These are phyloP conservation scores for Orbilia quercus DNA, from an alignment of 2,329 filamentous ascomycete genomes.

Conservation along the genomic window DNA sequence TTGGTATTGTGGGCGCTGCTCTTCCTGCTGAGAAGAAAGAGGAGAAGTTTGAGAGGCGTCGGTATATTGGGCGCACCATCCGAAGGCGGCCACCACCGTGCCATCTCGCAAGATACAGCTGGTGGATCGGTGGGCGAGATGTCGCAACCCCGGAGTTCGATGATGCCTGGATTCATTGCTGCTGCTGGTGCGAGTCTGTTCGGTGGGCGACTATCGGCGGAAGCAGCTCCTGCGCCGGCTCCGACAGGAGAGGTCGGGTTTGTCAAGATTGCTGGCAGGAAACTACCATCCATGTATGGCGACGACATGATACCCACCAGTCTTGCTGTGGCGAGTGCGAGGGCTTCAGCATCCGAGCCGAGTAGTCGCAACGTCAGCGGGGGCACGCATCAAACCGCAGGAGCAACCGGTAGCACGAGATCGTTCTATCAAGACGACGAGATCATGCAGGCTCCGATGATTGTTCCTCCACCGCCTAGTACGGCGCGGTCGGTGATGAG, in stretches of 20 bases:
- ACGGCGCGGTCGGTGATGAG: slow-evolving; percentile 41
- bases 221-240: slow-evolving; percentile 29
- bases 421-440: slow-evolving; percentile 40
- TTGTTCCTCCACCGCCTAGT: slow-evolving; percentile 25
- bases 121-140: slow-evolving; percentile 43
- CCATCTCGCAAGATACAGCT: slow-evolving; percentile 40
- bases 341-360: slow-evolving; percentile 48
- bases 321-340: slow-evolving; percentile 34
- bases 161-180: slow-evolving; percentile 38
- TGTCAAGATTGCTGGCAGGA: slow-evolving; percentile 51
- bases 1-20: slow-evolving; percentile 52
- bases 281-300: slow-evolving; percentile 50
- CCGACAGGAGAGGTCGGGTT: slow-evolving; percentile 37
- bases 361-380: slow-evolving; percentile 51
- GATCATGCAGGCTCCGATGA: slow-evolving; percentile 26
- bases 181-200: slow-evolving; percentile 30
- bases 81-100: slow-evolving; percentile 34
- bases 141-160: slow-evolving; percentile 42
- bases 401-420: slow-evolving; percentile 23
- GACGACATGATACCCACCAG: slow-evolving; percentile 50
- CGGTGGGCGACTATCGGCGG: slow-evolving; percentile 33
- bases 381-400: slow-evolving; percentile 37
- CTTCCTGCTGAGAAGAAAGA: slow-evolving; percentile 38
- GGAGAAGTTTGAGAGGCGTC: slow-evolving; percentile 21
- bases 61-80: slow-evolving; percentile 18